Percentiles rank a stretch among this genome's conserved stretches.
phyloP scores from a whole-genome alignment of 331 rosid species.

The Cydonia oblonga region DNA sequence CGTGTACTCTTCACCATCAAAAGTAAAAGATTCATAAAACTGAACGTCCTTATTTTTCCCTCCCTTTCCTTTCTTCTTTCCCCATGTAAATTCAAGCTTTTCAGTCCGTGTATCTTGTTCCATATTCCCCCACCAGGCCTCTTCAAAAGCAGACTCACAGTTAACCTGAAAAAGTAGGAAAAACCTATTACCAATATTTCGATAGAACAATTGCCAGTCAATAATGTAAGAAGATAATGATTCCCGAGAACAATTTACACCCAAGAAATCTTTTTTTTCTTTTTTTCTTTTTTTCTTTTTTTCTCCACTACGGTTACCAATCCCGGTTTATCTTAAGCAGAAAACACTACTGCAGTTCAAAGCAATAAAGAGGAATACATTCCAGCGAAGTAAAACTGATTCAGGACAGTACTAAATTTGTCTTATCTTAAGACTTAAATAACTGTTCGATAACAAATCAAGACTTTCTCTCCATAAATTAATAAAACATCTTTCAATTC shows the following conservation, averaged over 20 bases:
- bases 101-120: constrained; percentile 19
- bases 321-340: neutral
- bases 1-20: constrained; percentile 45
- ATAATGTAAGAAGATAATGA: neutral
- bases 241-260: neutral
- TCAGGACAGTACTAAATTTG: neutral
- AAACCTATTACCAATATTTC: neutral
- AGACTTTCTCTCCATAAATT: neutral
- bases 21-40: constrained; percentile 65
- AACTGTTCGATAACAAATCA: neutral
- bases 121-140: constrained; percentile 31
- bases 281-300: too few relatives aligned
- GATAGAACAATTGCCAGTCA: neutral
- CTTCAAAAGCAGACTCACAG: neutral
- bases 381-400: neutral
- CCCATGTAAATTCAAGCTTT: constrained; percentile 58
- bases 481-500: neutral
- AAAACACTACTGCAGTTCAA: neutral
- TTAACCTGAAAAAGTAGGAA: constrained; percentile 10
- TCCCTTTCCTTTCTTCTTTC: constrained; percentile 34
- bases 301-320: neutral
- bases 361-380: neutral
- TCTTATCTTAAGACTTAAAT: neutral
- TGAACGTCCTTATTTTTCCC: constrained; percentile 35
- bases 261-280: neutral